Evolutionary conservation across 176 grass and related monocot genomes (phyloP), one percentile per base, ranked within the genome.

Genomic region (Microstegium vimineum): DNA sequence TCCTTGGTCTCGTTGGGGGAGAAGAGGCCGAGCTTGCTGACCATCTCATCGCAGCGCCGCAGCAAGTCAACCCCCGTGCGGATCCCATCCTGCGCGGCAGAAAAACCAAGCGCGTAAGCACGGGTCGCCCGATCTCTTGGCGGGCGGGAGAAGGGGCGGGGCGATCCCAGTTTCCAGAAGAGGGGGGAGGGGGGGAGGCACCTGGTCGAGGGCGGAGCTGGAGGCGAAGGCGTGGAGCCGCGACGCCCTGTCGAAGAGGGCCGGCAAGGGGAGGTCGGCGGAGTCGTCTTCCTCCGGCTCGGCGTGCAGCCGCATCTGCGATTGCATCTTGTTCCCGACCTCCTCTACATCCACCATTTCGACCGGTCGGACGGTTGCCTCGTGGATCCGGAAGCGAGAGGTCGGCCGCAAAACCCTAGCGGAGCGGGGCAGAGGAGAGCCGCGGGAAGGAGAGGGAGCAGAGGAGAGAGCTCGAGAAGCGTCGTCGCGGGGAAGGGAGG

Each of bases 1-100:
- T 94, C 96, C 91, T 95, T 95, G 47, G 89, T 94, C 87, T 99
- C 96, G 77, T 99, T 99, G 42, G 83, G 80, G 62, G 91, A 95
- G 87, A 99, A 95, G 18, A 95, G 83, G 5, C 87, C 93, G 46
- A 95, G 89, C 70, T 92, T 99, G 73, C 96, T 89, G 35, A 95
- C 83, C 93, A 99, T 95, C 67, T 83, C 91, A 42, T 95, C 96
- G 38, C 96, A 99, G 20, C 80, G 87, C 35, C 74, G 89, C 84
- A 99, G 83, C 31, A 89, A 78, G 38, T 94, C 85, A 61, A 92
- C 87, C 74, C 87, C 96, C 42, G 81, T 94, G 76, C 85, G 88
- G 84, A 95, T 66, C 89, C 96, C 73, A 31, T 63, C 74, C 74
- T 76, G 74, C 74, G 12, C 33, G 14, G 5, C 34, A 60, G 18